Conservation (phyloP, 768 basidiomycete genomes). For the Suillus ampliporus region DNA sequence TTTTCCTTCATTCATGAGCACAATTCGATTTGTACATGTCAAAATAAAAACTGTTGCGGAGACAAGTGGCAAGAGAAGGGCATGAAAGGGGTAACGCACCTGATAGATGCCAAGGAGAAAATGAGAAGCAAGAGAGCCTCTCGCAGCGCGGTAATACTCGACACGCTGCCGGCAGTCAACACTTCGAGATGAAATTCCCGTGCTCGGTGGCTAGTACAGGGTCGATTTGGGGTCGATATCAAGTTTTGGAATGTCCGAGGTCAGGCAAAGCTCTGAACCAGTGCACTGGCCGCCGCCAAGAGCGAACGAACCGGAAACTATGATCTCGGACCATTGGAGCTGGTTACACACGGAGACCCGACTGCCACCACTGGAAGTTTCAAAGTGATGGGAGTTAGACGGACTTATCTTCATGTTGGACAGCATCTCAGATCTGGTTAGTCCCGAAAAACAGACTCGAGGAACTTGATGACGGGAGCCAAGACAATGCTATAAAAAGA, state of each 20-base stretch:
- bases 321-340: background rate
- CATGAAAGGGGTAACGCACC: constrained; percentile 12
- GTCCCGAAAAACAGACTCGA: constrained; percentile 10
- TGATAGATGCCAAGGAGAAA: constrained; percentile 9
- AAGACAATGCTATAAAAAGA: constrained; percentile 11
- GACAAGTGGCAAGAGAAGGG: constrained; percentile 26
- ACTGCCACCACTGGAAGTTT: no score
- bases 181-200: constrained; percentile 8
- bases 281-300: background rate
- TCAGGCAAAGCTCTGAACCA: background rate
- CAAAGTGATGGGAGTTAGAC: constrained; percentile 29
- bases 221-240: constrained; percentile 23
- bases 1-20: constrained; percentile 16
- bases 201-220: constrained; percentile 17
- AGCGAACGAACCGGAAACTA: no score
- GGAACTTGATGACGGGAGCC: background rate
- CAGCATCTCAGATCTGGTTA: no score
- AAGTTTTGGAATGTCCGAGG: background rate
- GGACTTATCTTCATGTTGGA: no score
- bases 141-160: constrained; percentile 5
- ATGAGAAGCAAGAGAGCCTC: no score
- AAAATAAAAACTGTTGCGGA: constrained; percentile 21
- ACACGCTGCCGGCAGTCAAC: constrained; percentile 13
- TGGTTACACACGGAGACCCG: constrained; percentile 11
- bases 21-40: constrained; percentile 10